Base-by-base conservation (phyloP, 345 rosid genomes). In the Balakata baccata region DNA sequence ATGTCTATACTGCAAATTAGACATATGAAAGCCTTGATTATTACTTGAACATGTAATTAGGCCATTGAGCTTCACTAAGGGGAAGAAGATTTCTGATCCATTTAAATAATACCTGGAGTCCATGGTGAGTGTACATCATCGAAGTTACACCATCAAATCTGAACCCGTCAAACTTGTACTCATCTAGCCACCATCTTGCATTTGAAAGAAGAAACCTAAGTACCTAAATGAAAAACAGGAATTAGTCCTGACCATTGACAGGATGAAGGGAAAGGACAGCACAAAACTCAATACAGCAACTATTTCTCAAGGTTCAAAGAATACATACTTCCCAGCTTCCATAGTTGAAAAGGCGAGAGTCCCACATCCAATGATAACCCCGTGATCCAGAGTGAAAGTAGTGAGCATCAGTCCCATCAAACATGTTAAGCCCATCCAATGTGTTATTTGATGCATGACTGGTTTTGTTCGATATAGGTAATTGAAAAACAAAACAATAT, bases 151-250 rank as follows among this genome's bases (percentile, higher is more conserved):
- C 98, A 85, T 94, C 97, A 86, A 92, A 94, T 84, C 98, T 89
- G 81, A 89, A 94, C 37, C 98, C 98, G 84, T 92, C 98, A 71
- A 94, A 92, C 77, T 87, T 89, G 77, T 87, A 94, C 80, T 94
- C 97, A 60, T 94, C 98, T 60, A 94, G 84, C 98, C 98, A 94
- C 98, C 98, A 94, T 81, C 98, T 87, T 51, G 98, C 98, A 81
- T 94, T 94, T 47, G 98, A 94, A 62, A 92, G 87, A 70, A 92
- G 97, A 86, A 77, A 92, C 79, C 98, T 80, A 16, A 92, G 72
- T 56, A 94, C 98, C 98, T 94, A 67, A 61, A 81, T 73, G 49
- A 62, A 71, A 22, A 59, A 43, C 65, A 79, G 62, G 59, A 37
- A 59, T 60, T 41, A 72, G 71, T 37, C 23, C 54, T 22, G 22